Evolutionary conservation across 306 rosid species (phyloP).

Genomic region (Astragalus glycyphyllos): DNA sequence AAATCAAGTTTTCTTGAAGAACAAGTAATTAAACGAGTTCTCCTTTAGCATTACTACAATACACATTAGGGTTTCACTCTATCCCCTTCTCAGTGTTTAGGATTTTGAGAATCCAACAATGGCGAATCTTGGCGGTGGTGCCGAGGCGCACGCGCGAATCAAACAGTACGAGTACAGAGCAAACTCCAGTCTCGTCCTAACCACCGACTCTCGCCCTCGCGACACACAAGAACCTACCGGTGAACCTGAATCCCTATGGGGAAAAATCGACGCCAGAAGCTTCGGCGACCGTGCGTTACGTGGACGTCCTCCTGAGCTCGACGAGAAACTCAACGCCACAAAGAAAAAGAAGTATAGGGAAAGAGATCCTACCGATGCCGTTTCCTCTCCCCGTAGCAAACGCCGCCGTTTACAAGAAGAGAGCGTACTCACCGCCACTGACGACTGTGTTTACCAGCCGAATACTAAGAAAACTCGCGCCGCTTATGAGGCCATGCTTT

Average conservation of each 20-base stretch:
- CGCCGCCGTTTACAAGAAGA: conserved; percentile 76
- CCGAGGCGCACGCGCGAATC: conserved; percentile 97
- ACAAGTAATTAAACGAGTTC: too few species aligned
- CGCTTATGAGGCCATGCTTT: conserved; percentile 89
- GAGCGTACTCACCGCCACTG: conserved; percentile 75
- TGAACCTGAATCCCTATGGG: conserved; percentile 85
- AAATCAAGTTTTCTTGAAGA: too few species aligned
- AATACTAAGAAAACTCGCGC: conserved; percentile 94
- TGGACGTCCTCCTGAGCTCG: conserved; percentile 75
- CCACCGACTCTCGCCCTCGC: conserved; percentile 83
- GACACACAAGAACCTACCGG: conserved; percentile 96
- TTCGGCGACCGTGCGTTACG: conserved; percentile 82
- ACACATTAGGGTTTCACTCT: neutral
- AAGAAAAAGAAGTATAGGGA: conserved; percentile 76
- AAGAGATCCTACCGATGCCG: conserved; percentile 54
- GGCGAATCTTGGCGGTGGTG: conserved; percentile 95
- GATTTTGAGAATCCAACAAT: conserved; percentile 34
- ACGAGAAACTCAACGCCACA: conserved; percentile 65
- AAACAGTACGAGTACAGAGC: conserved; percentile 89
- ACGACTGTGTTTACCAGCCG: conserved; percentile 86
- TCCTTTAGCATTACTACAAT: too few species aligned
- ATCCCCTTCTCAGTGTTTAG: neutral
- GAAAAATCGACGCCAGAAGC: conserved; percentile 71
- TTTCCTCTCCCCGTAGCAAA: conserved; percentile 53
- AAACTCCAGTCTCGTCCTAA: conserved; percentile 85